These are phyloP conservation scores for Botrytis byssoidea DNA, from an alignment of 2,329 filamentous ascomycete species.

Conservation along the genomic window DNA sequence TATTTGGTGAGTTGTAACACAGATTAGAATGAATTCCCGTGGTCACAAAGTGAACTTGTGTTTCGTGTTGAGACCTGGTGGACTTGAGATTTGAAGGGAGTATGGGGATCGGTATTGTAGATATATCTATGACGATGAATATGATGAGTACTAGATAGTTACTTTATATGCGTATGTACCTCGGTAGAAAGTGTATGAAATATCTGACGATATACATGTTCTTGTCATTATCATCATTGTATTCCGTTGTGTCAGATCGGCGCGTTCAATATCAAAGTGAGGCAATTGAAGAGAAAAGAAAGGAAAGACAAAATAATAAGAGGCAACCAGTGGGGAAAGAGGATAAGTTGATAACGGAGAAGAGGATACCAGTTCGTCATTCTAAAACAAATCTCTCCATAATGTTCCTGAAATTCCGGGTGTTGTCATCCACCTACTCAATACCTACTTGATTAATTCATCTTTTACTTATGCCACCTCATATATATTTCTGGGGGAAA, in stretches of 20 bases:
- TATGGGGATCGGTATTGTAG: not conserved
- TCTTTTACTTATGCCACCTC: constrained; percentile 2
- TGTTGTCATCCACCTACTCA: not conserved
- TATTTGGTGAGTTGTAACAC: not conserved
- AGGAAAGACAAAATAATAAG: not conserved
- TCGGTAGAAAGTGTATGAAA: not conserved
- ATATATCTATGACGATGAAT: not conserved
- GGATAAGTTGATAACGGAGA: no score
- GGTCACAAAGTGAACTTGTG: not conserved
- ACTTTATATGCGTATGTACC: not conserved
- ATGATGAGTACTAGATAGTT: not conserved
- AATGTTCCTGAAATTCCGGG: constrained; percentile 6
- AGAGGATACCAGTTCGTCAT: not conserved
- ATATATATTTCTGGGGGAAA: not conserved
- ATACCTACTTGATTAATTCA: not conserved
- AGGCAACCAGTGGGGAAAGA: not conserved
- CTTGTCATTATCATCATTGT: not conserved
- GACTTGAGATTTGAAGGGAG: not conserved
- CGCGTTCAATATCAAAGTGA: constrained; percentile 5
- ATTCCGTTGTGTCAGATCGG: not conserved
- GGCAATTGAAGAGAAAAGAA: not conserved
- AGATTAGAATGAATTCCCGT: not conserved
- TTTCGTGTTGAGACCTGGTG: not conserved
- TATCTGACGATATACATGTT: not conserved
- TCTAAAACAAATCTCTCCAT: not conserved